Conservation (phyloP, 2,329 filamentous ascomycete species). For the Bipolaris zeicola region DNA sequence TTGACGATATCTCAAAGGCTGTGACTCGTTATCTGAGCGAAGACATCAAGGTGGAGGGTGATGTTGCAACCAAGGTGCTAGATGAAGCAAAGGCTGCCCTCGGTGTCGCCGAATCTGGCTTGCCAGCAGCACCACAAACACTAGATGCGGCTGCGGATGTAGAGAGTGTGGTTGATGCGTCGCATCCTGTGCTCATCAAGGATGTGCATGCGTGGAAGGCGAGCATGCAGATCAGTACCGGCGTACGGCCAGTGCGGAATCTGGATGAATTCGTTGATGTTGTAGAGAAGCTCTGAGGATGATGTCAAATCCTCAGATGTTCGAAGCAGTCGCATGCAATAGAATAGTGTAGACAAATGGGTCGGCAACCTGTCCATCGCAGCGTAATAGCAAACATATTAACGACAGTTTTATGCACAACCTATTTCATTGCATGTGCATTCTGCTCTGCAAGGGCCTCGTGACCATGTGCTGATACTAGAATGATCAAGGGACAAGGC, state of each 20-base stretch:
- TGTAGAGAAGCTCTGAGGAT: slow-evolving; percentile 27
- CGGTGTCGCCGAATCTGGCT: slow-evolving; percentile 39
- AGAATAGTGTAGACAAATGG: background rate
- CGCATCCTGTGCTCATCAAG: slow-evolving; percentile 65
- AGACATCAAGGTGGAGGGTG: slow-evolving; percentile 54
- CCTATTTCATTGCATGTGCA: background rate
- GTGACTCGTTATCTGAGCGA: slow-evolving; percentile 56
- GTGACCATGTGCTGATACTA: slow-evolving; percentile 16
- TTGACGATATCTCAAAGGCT: slow-evolving; percentile 56
- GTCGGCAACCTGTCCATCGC: background rate
- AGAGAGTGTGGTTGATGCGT: slow-evolving; percentile 32
- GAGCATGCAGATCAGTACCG: slow-evolving; percentile 71
- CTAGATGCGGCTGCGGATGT: slow-evolving; percentile 28
- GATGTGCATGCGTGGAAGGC: slow-evolving; percentile 84
- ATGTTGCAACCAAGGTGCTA: slow-evolving; percentile 56
- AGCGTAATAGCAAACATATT: background rate
- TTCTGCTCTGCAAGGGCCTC: slow-evolving; percentile 1
- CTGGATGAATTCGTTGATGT: slow-evolving; percentile 83
- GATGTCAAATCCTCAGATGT: background rate
- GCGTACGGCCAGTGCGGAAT: slow-evolving; percentile 73
- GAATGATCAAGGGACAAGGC: slow-evolving; percentile 13
- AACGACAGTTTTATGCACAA: background rate
- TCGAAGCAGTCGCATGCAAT: background rate
- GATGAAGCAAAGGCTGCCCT: slow-evolving; percentile 58
- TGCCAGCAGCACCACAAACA: slow-evolving; percentile 52